Evolutionary conservation across 2,329 filamentous ascomycete genomes (phyloP), one percentile per base, ranked within the genome.

Genomic region (Fonsecaea pedrosoi): DNA sequence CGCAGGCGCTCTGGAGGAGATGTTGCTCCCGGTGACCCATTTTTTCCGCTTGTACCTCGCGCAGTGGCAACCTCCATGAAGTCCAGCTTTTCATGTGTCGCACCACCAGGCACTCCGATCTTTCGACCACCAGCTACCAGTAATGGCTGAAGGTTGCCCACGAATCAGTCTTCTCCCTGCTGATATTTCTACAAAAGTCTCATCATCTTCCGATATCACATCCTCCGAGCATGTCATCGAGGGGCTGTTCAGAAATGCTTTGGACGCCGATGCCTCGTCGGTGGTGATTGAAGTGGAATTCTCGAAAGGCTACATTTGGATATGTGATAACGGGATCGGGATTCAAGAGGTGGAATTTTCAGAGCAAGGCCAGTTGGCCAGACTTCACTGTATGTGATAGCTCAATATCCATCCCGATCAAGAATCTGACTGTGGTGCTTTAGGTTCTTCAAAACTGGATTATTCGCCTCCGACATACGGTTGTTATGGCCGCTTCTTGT

Each of bases 271-370:
- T 54, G 89, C 94, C 15, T 84, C 82, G 38, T 90, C 84, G 63
- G 80, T 97, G 69, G 86, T 86, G 61, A 82, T 96, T 62, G 85
- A 84, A 0, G 82, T 97, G 25, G 91, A 97, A 78, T 92, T 92
- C 75, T 77, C 79, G 61, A 88, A 89, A 30, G 94, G 93, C 4
- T 87, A 86, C 71, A 97, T 94, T 77, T 83, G 84, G 0, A 85
- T 97, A 4, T 91, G 96, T 74, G 95, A 99, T 76, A 86, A 98
- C 78, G 95, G 95, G 1, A 64, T 82, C 15, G 95, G 95, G 0
- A 96, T 99, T 54, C 76, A 82, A 1, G 86, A 90, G 0, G 74
- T 77, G 1, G 94, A 97, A 71, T 97, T 98, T 73, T 55, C 55
- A 3, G 54, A 69, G 40, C 58, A 57, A 57, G 68, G 69, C 13